Base-by-base conservation (phyloP, 768 basidiomycete species). In the Trametes coccinea region DNA sequence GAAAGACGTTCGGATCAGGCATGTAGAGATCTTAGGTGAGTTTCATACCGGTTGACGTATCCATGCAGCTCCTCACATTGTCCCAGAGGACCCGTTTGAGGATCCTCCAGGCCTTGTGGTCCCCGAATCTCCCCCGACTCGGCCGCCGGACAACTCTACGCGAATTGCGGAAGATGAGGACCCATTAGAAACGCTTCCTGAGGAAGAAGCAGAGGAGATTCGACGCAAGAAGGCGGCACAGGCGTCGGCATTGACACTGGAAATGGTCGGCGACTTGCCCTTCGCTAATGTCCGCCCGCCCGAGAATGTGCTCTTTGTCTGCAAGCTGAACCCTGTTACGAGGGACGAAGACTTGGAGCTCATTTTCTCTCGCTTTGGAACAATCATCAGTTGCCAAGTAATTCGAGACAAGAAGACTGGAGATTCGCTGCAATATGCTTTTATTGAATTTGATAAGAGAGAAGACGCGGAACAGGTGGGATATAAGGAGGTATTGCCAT, bases 241-340 rank as follows among this genome's bases (percentile, higher is more conserved):
- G 1, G 94, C 96, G 0, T 94, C 95, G 47, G 97, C 97, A 0
- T 78, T 99, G 41, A 98, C 97, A 4, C 84, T 99, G 53, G 97
- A 99, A 75, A 99, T 99, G 97, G 96, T 99, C 59, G 97, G 97
- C 34, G 97, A 99, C 75, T 79, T 98, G 55, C 97, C 97, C 1
- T 98, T 99, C 72, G 97, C 97, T 29, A 95, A 96, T 70, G 95
- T 99, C 46, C 86, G 95, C 46, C 97, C 97, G 0, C 97, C 97
- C 0, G 97, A 99, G 76, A 98, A 98, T 73, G 95, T 98, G 30
- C 76, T 99, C 11, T 99, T 99, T 74, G 95, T 99, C 9, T 99
- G 97, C 86, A 98, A 98, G 72, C 84, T 98, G 65, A 99, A 99
- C 70, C 85, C 92, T 22, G 95, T 97, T 17, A 98, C 97, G 30